These are phyloP conservation scores for Penicillium maclennaniae DNA, from an alignment of 495 filamentous ascomycete genomes.

Conservation along the genomic window DNA sequence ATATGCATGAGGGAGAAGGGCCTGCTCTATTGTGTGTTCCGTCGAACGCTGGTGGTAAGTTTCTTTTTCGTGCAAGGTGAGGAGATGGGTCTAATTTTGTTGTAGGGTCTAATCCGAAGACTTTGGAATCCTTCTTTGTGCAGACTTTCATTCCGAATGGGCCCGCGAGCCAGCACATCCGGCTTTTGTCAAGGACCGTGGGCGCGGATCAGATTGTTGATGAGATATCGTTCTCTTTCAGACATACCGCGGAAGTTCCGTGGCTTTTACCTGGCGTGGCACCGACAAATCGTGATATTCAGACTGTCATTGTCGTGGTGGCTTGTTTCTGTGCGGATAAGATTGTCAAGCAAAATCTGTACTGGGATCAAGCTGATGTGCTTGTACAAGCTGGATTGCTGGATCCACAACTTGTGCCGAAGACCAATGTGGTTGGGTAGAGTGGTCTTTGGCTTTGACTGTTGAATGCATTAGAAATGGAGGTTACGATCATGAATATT, in stretches of 20 bases:
- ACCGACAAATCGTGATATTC: slow-evolving; percentile 61
- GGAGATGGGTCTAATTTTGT: not conserved
- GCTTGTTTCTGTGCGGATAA: slow-evolving; percentile 70
- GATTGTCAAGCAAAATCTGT: slow-evolving; percentile 71
- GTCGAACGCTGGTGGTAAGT: slow-evolving; percentile 43
- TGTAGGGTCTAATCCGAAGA: slow-evolving; percentile 19
- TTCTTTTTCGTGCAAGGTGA: not conserved
- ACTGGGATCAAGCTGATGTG: slow-evolving; percentile 83
- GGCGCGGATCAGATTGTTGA: slow-evolving; percentile 57
- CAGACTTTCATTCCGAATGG: slow-evolving; percentile 68
- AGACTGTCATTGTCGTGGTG: slow-evolving; percentile 65
- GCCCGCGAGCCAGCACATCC: slow-evolving; percentile 58
- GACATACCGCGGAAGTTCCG: slow-evolving; percentile 65
- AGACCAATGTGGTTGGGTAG: not conserved
- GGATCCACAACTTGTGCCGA: slow-evolving; percentile 52
- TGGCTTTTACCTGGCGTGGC: slow-evolving; percentile 76
- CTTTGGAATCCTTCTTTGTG: slow-evolving; percentile 61
- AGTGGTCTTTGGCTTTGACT: not conserved
- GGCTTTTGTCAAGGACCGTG: slow-evolving; percentile 67
- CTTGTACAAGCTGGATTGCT: slow-evolving; percentile 72
- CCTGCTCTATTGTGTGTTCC: slow-evolving; percentile 28
- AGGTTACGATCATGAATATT: too few relatives aligned
- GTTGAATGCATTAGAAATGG: too few relatives aligned
- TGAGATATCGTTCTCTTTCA: slow-evolving; percentile 56
- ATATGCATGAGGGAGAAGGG: slow-evolving; percentile 5